phyloP scores from a whole-genome alignment of 1,284 basidiomycete species.

The Ustilago crameri region DNA sequence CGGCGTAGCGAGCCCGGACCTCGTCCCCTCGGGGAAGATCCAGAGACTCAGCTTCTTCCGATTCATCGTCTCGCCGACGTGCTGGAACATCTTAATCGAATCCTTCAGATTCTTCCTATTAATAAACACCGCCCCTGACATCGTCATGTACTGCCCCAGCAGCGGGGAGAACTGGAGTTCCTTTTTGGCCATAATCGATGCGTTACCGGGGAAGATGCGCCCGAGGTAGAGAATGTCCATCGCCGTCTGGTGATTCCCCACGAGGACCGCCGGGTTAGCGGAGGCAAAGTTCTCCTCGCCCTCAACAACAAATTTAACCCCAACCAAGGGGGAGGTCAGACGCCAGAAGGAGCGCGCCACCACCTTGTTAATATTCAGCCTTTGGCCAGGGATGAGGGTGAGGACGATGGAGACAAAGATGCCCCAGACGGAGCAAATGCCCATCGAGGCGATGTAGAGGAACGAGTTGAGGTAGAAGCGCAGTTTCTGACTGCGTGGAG shows the following conservation, averaged over 20 bases:
- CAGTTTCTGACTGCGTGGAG: constrained; percentile 54
- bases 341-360: constrained; percentile 87
- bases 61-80: constrained; percentile 86
- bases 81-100: constrained; percentile 80
- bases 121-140: constrained; percentile 93
- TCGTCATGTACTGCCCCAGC: constrained; percentile 87
- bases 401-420: constrained; percentile 79
- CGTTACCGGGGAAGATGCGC: constrained; percentile 83
- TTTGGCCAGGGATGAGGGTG: constrained; percentile 76
- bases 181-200: constrained; percentile 93
- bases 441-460: constrained; percentile 80
- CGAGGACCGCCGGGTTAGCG: constrained; percentile 77
- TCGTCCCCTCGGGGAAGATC: constrained; percentile 69
- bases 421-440: constrained; percentile 80
- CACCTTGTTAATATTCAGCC: constrained; percentile 85
- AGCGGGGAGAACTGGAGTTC: constrained; percentile 85
- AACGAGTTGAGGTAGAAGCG: constrained; percentile 61
- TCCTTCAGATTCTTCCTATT: constrained; percentile 82
- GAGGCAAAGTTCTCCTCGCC: constrained; percentile 80
- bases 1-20: constrained; percentile 69
- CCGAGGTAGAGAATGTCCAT: constrained; percentile 75
- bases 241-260: constrained; percentile 85
- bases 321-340: constrained; percentile 76
- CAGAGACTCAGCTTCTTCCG: constrained; percentile 71
- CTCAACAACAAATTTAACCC: constrained; percentile 81